Base-by-base conservation (phyloP, 2,329 filamentous ascomycete species). In the Proliferodiscus dingleyae region DNA sequence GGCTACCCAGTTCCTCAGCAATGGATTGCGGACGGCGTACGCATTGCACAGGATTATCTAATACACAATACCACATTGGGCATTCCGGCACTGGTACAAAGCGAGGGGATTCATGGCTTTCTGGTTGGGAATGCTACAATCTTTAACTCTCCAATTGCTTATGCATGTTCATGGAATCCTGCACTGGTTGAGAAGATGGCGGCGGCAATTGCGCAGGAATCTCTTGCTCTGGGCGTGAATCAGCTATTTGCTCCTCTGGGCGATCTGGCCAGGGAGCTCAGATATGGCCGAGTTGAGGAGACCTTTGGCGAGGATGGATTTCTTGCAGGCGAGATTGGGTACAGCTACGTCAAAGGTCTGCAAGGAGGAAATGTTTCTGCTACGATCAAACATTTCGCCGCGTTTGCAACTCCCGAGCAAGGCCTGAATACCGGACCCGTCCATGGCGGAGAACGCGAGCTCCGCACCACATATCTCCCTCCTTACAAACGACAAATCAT, bases 381-480 rank as follows among this genome's bases (percentile, higher is more conserved):
- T 13, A 87, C 80, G 64, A 80, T 89, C 37, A 89, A 89, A 68
- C 85, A 89, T 61, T 89, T 84, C 61, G 81, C 80, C 10, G 85
- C 76, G 1, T 87, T 81, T 58, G 83, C 75, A 37, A 70, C 71
- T 1, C 84, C 83, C 0, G 85, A 89, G 57, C 83, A 88, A 61
- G 85, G 85, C 2, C 64, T 89, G 34, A 89, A 89, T 61, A 82
- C 79, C 7, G 82, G 56, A 1, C 73, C 74, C 1, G 73, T 75
- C 1, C 74, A 76, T 52, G 73, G 73, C 9, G 73, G 75, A 34
- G 72, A 75, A 49, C 64, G 74, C 36, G 70, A 75, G 56, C 72
- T 80, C 3, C 68, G 76, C 26, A 77, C 72, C 26, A 79, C 75
- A 3, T 74, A 72, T 49, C 65, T 83, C 3, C 78, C 77, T 2